Conservation (phyloP, 179 eudicot species). For the Amaranthus tricolor region DNA sequence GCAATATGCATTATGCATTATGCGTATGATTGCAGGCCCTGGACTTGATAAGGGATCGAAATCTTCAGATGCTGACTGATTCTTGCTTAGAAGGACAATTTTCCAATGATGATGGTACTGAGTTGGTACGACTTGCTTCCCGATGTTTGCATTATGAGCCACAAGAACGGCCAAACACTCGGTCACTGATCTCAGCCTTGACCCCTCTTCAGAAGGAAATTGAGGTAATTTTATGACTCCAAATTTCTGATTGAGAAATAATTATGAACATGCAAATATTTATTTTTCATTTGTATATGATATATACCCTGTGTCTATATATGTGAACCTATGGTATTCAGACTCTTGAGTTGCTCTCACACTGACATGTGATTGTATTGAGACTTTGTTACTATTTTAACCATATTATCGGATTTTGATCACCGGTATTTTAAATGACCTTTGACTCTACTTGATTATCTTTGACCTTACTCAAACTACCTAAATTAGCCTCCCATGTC, state of each 20-base stretch:
- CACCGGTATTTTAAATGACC: too few species aligned
- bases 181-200: slow-evolving; percentile 62
- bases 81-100: slow-evolving; percentile 74
- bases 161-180: slow-evolving; percentile 67
- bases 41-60: slow-evolving; percentile 71
- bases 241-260: not conserved
- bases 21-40: slow-evolving; percentile 47
- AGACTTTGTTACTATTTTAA: too few species aligned
- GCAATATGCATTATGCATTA: slow-evolving; percentile 10
- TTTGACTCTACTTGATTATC: too few species aligned
- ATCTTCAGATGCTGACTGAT: slow-evolving; percentile 71
- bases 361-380: too few species aligned
- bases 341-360: too few species aligned
- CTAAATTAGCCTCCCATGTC: too few species aligned
- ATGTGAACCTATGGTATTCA: not conserved
- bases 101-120: slow-evolving; percentile 62
- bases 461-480: too few species aligned
- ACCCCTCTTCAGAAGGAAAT: slow-evolving; percentile 66
- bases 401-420: too few species aligned
- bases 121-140: slow-evolving; percentile 66
- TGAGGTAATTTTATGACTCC: slow-evolving; percentile 45
- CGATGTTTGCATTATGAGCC: slow-evolving; percentile 75
- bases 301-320: not conserved
- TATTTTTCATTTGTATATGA: not conserved
- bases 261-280: not conserved